A percentile compares a stretch with the other conserved stretches of the same genome.
These are phyloP conservation scores for Epichloe bromicola DNA, from an alignment of 2,329 filamentous ascomycete species.

Conservation along the genomic window DNA sequence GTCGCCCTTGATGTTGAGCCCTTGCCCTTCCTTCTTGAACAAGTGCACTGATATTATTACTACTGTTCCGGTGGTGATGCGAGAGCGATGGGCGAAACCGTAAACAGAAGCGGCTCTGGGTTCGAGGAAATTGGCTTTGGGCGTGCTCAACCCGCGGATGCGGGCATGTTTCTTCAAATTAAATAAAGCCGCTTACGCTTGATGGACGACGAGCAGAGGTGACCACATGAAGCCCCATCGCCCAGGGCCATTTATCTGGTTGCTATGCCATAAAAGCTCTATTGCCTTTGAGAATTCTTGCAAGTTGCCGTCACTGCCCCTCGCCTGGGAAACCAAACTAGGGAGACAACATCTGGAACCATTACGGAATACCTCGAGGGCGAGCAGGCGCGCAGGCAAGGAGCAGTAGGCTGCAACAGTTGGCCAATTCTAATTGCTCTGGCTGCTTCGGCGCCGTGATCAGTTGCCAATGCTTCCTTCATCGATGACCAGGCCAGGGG, in stretches of 20 bases:
- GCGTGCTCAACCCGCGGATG: too few relatives aligned
- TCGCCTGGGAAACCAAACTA: constrained; percentile 1
- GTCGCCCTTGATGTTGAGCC: too few relatives aligned
- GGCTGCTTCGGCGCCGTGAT: neutral
- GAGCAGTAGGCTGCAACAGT: neutral
- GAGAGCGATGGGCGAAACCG: too few relatives aligned
- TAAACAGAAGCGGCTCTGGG: too few relatives aligned
- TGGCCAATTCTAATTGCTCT: neutral
- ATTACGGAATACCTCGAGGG: constrained; percentile 1
- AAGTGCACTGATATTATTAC: too few relatives aligned
- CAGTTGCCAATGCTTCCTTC: neutral
- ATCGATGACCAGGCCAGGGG: neutral
- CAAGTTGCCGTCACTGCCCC: neutral
- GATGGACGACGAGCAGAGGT: neutral
- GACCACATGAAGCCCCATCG: neutral
- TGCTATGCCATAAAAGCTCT: constrained; percentile 3
- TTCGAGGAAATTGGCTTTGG: too few relatives aligned
- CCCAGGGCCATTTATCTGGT: neutral
- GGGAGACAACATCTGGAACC: neutral
- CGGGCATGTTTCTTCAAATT: too few relatives aligned
- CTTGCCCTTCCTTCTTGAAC: too few relatives aligned
- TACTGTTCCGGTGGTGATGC: too few relatives aligned
- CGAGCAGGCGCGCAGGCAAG: neutral
- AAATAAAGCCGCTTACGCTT: neutral
- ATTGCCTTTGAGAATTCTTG: neutral